Base-by-base conservation (phyloP, 495 filamentous ascomycete genomes). In the Venustampulla echinocandica region DNA sequence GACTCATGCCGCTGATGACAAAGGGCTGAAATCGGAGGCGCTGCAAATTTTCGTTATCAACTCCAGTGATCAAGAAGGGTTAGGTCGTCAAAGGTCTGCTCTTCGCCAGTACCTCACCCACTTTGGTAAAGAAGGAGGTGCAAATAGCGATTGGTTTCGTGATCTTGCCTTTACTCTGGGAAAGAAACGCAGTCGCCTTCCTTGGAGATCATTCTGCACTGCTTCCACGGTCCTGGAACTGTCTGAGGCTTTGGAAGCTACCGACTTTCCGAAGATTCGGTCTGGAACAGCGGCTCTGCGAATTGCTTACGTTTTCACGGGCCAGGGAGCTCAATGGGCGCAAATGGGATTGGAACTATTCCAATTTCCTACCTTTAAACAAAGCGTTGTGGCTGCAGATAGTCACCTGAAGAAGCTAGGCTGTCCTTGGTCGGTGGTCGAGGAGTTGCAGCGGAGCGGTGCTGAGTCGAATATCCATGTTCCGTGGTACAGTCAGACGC, bases 341-440 rank as follows among this genome's bases (percentile, higher is more conserved):
- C 70, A 65, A 22, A 79, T 79, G 75, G 75, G 74, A 1, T 65
- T 69, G 1, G 74, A 76, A 55, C 63, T 76, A 1, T 11, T 57
- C n/a, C 5, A 72, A 76, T 37, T 6, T 73, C 78, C 71, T 24
- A 44, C 39, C 0, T 56, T 59, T 27, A 18, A 21, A 14, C 4
- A 24, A 11, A 71, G 65, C 38, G 66, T 73, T 37, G 43, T 57
- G 27, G 58, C 61, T n/a, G 21, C 68, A 23, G 68, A 72, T 39
- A 37, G 23, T 5, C 63, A 61, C 33, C 54, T 74, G 6, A 32
- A 32, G 4, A 39, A 69, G 5, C 66, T 68, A 5, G 67, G 68
- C 19, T 7, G 10, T 5, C 44, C 48, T 36, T 20, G 19, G 30
- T 13, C 17, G 2, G 15, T 70, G 22, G 38, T 65, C 4, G 60